Evolutionary conservation across 1,139 yeast genomes (phyloP).

Genomic region (Hansenula lynferdii): DNA sequence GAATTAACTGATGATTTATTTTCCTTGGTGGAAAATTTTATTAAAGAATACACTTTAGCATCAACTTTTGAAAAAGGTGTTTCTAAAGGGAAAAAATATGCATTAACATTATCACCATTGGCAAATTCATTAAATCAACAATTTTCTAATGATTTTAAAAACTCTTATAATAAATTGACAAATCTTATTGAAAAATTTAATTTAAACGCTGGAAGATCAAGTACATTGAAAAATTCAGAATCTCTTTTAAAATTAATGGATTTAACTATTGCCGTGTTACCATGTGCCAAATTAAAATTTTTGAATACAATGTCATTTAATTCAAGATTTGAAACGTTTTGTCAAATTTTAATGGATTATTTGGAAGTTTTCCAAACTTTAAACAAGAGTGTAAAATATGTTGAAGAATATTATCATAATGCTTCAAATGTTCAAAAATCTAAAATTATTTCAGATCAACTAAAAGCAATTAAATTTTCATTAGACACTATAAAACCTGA

Average conservation of each 20-base stretch:
- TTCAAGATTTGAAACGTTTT: conserved; percentile 33
- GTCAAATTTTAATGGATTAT: conserved; percentile 31
- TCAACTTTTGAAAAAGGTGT: conserved; percentile 22
- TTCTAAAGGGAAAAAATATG: conserved; percentile 23
- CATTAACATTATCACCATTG: conserved; percentile 54
- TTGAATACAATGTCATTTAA: conserved; percentile 32
- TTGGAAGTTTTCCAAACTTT: conserved; percentile 28
- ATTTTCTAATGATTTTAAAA: conserved; percentile 26
- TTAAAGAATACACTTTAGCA: conserved; percentile 34
- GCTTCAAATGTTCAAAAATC: conserved; percentile 52
- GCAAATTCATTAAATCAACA: conserved; percentile 57
- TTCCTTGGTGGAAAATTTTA: conserved; percentile 37
- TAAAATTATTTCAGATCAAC: conserved; percentile 54
- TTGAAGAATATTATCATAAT: conserved; percentile 38
- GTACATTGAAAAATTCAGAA: conserved; percentile 14
- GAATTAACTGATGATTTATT: conserved; percentile 30
- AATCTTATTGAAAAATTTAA: conserved; percentile 21
- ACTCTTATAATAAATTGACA: conserved; percentile 22
- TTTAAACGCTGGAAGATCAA: conserved; percentile 10
- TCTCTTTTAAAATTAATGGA: conserved; percentile 41
- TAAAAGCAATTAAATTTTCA: conserved; percentile 50
- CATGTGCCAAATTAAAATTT: conserved; percentile 42
- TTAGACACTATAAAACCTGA: conserved; percentile 46
- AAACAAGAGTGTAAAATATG: conserved; percentile 29
- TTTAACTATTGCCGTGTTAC: conserved; percentile 53